Base-by-base conservation (phyloP, 1,139 yeast species). In the Yarrowia galli region DNA sequence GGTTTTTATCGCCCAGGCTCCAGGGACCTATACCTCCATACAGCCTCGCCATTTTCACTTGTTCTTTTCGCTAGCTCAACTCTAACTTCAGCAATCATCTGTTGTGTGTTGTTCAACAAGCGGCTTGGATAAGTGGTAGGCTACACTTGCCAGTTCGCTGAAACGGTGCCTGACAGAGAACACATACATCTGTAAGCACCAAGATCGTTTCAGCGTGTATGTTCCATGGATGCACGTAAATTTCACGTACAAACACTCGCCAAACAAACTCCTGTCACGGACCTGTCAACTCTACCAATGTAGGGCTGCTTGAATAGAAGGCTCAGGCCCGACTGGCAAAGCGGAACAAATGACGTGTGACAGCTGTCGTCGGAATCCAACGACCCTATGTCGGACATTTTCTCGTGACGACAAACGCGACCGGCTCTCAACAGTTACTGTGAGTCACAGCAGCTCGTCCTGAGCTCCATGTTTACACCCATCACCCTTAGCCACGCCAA, bases 61-160 rank as follows among this genome's bases (percentile, higher is more conserved):
- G 48, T 45, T 7, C n/a, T 46, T 35, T 35, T 35, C 15, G 28
- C 58, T 51, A 51, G 58, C 58, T 22, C 58, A 51, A 51, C 58
- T 51, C 58, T 51, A 51, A 49, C 42, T 35, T 20, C 58, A 51
- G 58, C 58, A 51, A 51, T 35, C 58, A 7, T 51, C 56, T 25
- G 38, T 5, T 38, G n/a, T 51, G 40, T 25, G 38, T 5, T 38
- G n/a, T 38, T 13, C 42, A 38, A 16, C 18, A 16, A 38, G 18
- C 18, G 18, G 42, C 42, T 38, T 16, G 42, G 42, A 38, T 5
- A 4, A 3, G 38, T 6, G 38, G 38, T 28, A 28, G 32, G 32
- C 32, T 6, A 28, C 32, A 28, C 32, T 3, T 28, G 32, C 6
- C 10, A 28, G 32, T 3, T 10, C 32, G 8, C 32, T 28, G 32